Base-by-base conservation (phyloP, 108 stramenopile species). In the Hondaea fermentalgiana region DNA sequence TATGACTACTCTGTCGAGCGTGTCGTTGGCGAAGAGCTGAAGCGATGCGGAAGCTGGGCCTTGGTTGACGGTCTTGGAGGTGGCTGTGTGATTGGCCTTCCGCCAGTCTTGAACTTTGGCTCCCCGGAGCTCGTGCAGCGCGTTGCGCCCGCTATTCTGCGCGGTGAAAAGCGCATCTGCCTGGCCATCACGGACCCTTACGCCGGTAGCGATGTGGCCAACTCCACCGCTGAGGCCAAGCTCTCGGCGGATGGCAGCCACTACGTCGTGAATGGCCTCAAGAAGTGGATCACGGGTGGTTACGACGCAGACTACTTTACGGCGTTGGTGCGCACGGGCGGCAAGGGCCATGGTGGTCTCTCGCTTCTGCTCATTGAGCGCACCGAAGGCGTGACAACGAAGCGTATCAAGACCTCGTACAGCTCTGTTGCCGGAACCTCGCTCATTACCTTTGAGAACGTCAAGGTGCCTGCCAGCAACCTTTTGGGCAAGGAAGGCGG, bases 401-500 rank as follows among this genome's bases (percentile, higher is more conserved):
- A 83, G 51, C 45, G 51, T 4, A 83, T 83, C 76, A 83, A 83
- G 76, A 83, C 76, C 76, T 53, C 49, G 19, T 83, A 83, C 89
- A 89, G 51, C 44, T 57, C 71, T 19, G 64, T 69, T 0, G 23
- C 59, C 49, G 53, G 53, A 55, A 89, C 89, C 57, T 19, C 89
- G 29, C 19, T 23, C 23, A 28, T 89, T 29, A 51, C 29, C 57
- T 89, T 89, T 57, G 89, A 89, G 51, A 29, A 87, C 53, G 45
- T 51, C 89, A 58, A 88, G 58, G 59, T 89, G 6, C 89, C 89
- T 5, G 87, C 21, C 21, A 57, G 44, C 72, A 89, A 89, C 89
- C 23, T 89, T 29, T 87, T 89, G 17, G 89, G 89, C 72, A 88
- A 89, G 89, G 89, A 72, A 25, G 89, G 89, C 49, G 76, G 28